Evolutionary conservation across 495 filamentous ascomycete species (phyloP), one percentile per base, ranked within the genome.

Genomic region (Oleoguttula mirabilis): DNA sequence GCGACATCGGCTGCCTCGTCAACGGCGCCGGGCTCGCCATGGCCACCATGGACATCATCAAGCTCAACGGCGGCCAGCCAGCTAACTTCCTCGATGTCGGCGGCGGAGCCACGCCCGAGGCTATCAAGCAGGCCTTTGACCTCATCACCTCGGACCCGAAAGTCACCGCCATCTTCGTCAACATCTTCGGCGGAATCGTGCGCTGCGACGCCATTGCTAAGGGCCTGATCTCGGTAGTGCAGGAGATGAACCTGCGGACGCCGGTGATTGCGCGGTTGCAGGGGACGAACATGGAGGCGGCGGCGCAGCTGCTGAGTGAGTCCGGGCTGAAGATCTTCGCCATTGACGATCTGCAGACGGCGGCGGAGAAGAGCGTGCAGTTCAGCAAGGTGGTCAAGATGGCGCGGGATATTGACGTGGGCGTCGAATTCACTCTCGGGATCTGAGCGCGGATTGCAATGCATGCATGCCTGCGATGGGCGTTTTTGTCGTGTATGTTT

Each of bases 41-140:
- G 90, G 90, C 90, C 41, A 98, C 90, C 54, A 98, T 98, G 90
- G 90, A 98, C 66, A 96, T 98, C 67, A 98, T 98, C 75, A 98
- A 98, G 75, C 77, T 98, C 21, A 98, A 98, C 69, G 90, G 90
- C 57, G 90, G 90, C 39, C 72, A 73, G 57, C 90, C 90, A 39
- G 90, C 90, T 45, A 98, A 98, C 74, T 98, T 98, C 80, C 73
- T 98, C 45, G 90, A 98, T 60, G 92, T 96, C 49, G 90, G 90
- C 51, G 90, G 90, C 61, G 90, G 90, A 69, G 90, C 90, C 48
- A 98, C 90, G 41, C 85, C 88, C 10, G 81, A 84, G 54, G 90
- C 90, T 48, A 98, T 98, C 69, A 84, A 88, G 72, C 78, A 85
- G 65, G 90, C 90, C 45, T 98, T 98, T 62, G 84, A 90, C 63